Base-by-base conservation (phyloP, 768 basidiomycete genomes). In the Pleurotus salmoneostramineus region DNA sequence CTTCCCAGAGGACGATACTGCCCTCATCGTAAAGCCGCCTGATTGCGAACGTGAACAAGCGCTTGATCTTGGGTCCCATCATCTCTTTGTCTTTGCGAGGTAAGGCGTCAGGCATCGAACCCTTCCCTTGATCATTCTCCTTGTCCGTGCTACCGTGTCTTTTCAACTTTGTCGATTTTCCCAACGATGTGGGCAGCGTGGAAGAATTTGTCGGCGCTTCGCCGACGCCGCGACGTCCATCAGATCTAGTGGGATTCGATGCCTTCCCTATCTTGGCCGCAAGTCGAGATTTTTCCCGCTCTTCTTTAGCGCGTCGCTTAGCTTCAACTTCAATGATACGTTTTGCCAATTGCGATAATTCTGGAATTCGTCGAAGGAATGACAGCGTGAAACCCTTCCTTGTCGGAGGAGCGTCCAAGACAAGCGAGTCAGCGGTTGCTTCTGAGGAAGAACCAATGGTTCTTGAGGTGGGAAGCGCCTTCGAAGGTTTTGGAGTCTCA, bases 301-400 rank as follows among this genome's bases (percentile, higher is more conserved):
- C 79, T 17, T 78, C 81, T 45, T 79, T 77, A 11, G 72, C 69
- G n/a, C 83, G 77, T 11, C 83, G 77, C 60, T 79, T 81, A 3
- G 71, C 71, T 52, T 88, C 88, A 1, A 84, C 83, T 44, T 80
- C 74, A 8, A 87, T 85, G 1, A 92, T 84, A 7, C 85, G 76
- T 21, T 76, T 72, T 4, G 89, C 89, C 56, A 93, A 75, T 10
- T 82, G 73, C 0, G 80, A 74, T 3, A 93, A 75, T 62, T 89
- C 90, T 6, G 89, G 88, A 0, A 92, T 87, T 47, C 90, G 87
- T 5, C 89, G 83, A 2, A 93, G 77, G 64, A 91, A 85, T 0
- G 89, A 89, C 5, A 91, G 69, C 0, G 89, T 86, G 66, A 87
- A 90, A 1, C 88, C 88, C 36, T 70, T 68, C 37, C 69, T 63